These are phyloP conservation scores for Medicago ruthenica DNA, from an alignment of 306 rosid species.

Conservation along the genomic window DNA sequence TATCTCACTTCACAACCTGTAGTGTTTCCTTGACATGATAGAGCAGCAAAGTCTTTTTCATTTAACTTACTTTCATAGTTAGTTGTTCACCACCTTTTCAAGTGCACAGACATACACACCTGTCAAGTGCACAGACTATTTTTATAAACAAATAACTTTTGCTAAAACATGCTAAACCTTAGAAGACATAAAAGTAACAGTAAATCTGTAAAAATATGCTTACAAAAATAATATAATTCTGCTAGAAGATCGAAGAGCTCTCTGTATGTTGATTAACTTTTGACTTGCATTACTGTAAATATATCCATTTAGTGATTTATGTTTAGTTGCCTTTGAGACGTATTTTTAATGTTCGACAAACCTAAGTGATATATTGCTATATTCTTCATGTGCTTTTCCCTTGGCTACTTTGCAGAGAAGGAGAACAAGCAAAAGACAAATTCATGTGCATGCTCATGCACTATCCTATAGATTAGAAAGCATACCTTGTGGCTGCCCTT, in stretches of 20 bases:
- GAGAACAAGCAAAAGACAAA: slow-evolving; percentile 55
- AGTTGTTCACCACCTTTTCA: not conserved
- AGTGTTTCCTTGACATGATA: not conserved
- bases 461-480: slow-evolving; percentile 61
- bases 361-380: slow-evolving; percentile 8
- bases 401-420: slow-evolving; percentile 50
- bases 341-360: not conserved
- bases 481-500: slow-evolving; percentile 36
- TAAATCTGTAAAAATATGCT: not conserved
- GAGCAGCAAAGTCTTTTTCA: slow-evolving; percentile 13
- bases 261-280: not conserved
- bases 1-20: no score
- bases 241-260: not conserved
- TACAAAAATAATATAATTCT: slow-evolving; percentile 13
- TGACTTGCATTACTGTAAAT: slow-evolving; percentile 2
- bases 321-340: slow-evolving; percentile 12
- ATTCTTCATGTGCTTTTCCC: slow-evolving; percentile 6
- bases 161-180: not conserved
- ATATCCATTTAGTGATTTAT: not conserved
- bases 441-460: slow-evolving; percentile 73
- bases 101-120: not conserved
- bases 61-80: not conserved
- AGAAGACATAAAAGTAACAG: no score
- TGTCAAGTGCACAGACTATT: not conserved
- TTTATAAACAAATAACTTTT: not conserved